Evolutionary conservation across 2,329 filamentous ascomycete species (phyloP), one percentile per base, ranked within the genome.

Genomic region (Lomentospora prolificans): DNA sequence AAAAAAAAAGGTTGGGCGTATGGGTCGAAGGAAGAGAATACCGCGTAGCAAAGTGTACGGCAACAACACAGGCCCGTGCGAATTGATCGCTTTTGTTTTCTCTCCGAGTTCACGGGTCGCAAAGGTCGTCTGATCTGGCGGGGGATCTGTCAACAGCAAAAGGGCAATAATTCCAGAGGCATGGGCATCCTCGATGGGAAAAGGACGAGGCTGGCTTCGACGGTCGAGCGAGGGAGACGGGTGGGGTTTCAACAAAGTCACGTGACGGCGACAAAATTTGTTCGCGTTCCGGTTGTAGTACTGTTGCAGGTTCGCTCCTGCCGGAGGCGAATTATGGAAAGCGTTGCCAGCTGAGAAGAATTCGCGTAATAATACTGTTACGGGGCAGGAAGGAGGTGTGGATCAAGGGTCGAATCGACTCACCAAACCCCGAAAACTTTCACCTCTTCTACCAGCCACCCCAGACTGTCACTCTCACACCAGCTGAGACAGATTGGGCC

Each of bases 181-280:
- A 31, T n/a, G 48, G 30, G 28, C 14, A 25, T 30, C 51, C 22
- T 53, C 19, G 3, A 25, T 9, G 25, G 28, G 41, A 48, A 54
- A 54, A 54, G 24, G 41, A 39, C 25, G 52, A 54, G 52, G 52
- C 52, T 54, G 52, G 52, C 46, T n/a, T 44, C 33, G 33, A 3
- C 19, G 7, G 17, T 51, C 28, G n/a, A 30, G 19, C 22, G 36
- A 41, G 30, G 31, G 22, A 36, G 33, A 28, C 33, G 39, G 36
- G 52, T 46, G 52, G 52, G 52, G 52, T 54, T 48, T 41, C 24
- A 27, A 25, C 30, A 22, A 14, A n/a, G 39, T 54, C 52, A 54
- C 52, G 52, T 54, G 52, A 46, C 22, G 44, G 2, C 17, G 7
- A 48, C 22, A 41, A 41, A 41, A 41, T 41, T 41, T 41, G n/a